Conservation (phyloP, 1,284 basidiomycete genomes). For the Ustilago loliicola region DNA sequence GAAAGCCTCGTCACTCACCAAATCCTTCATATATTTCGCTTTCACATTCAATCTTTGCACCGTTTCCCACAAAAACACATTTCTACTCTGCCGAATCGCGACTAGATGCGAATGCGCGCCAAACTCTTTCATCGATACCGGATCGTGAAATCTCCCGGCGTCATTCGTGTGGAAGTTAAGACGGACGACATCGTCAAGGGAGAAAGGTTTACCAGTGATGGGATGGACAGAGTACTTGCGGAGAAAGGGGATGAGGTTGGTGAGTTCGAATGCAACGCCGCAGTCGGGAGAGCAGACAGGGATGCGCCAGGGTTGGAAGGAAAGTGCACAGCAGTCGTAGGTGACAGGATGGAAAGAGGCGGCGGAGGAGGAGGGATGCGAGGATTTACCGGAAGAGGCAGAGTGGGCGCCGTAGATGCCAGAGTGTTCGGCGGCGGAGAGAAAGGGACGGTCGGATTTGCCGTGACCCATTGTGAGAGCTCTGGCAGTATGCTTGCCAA, state of each 20-base stretch:
- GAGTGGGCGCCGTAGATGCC: conserved; percentile 61
- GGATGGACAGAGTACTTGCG: conserved; percentile 81
- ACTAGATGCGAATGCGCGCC: conserved; percentile 73
- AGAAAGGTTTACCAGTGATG: conserved; percentile 84
- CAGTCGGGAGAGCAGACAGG: conserved; percentile 87
- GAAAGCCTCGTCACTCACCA: conserved; percentile 84
- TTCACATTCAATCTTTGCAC: conserved; percentile 79
- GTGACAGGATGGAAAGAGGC: conserved; percentile 74
- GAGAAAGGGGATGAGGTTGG: conserved; percentile 90
- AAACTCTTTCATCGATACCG: conserved; percentile 73
- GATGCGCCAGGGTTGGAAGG: conserved; percentile 88
- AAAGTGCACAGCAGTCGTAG: conserved; percentile 91
- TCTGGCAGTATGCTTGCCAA: no score
- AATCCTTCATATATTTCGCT: conserved; percentile 79
- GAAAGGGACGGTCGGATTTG: conserved; percentile 63
- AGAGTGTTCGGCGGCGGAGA: conserved; percentile 63
- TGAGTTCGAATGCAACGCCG: conserved; percentile 67
- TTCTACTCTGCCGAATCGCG: conserved; percentile 75
- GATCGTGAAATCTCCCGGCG: conserved; percentile 68
- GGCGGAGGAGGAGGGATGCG: conserved; percentile 45
- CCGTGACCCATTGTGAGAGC: conserved; percentile 63
- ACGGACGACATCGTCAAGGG: conserved; percentile 84
- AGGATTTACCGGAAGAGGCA: conserved; percentile 49
- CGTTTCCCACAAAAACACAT: conserved; percentile 88
- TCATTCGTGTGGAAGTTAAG: conserved; percentile 81